Conservation (phyloP, 495 filamentous ascomycete genomes). For the Viridothelium virens region DNA sequence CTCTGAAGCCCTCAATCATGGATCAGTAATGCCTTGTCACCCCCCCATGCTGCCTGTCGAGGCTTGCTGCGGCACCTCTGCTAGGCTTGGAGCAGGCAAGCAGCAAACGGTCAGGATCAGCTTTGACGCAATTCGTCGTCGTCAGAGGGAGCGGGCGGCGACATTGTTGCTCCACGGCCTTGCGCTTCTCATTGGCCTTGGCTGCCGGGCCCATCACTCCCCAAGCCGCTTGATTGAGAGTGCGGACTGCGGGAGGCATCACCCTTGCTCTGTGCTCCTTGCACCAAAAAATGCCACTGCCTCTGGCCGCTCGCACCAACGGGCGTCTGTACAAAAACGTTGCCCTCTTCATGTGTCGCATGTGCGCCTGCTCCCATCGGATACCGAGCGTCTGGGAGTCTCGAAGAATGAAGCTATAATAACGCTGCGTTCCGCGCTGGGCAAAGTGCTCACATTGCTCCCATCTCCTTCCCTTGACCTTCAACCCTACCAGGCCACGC, state of each 20-base stretch:
- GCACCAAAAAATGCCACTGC: conserved; percentile 4
- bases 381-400: conserved; percentile 9
- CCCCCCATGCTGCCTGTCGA: not conserved
- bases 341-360: conserved; percentile 9
- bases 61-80: conserved; percentile 1
- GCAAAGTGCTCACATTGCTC: not conserved
- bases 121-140: not conserved
- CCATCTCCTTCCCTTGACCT: conserved; percentile 7
- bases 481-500: not conserved
- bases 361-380: conserved; percentile 1
- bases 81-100: conserved; percentile 2
- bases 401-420: conserved; percentile 12
- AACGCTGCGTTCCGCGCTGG: conserved; percentile 5
- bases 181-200: conserved; percentile 3
- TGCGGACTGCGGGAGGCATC: conserved; percentile 10
- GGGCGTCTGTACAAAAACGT: conserved; percentile 12
- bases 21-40: not conserved
- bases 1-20: not conserved
- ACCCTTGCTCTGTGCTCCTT: conserved; percentile 11
- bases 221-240: conserved; percentile 8
- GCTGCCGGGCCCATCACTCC: not conserved
- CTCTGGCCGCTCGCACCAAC: conserved; percentile 11
- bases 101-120: conserved; percentile 10
- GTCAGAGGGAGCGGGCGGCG: not conserved
- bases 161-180: conserved; percentile 3